Percentiles rank a stretch among this genome's conserved stretches.
Conservation (phyloP, 495 filamentous ascomycete species). For the Xylaria curta region DNA sequence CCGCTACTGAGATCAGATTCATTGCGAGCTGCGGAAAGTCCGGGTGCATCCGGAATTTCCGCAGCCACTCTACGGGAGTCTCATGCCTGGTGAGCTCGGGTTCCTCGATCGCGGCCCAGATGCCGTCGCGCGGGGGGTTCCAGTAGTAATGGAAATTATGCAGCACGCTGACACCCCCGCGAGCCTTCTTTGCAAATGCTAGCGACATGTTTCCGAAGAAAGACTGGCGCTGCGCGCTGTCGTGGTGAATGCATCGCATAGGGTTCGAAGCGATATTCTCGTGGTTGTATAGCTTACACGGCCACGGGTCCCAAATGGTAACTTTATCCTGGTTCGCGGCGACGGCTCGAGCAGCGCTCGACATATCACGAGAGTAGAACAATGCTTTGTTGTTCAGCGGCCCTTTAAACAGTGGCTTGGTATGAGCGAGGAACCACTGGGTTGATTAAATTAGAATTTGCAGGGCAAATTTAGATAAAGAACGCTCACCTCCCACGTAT, state of each 20-base stretch:
- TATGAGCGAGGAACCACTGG: background rate
- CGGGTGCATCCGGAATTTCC: background rate
- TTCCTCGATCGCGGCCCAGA: constrained; percentile 14
- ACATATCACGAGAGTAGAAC: constrained; percentile 19
- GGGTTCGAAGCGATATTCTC: background rate
- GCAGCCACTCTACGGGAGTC: constrained; percentile 4
- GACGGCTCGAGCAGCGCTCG: constrained; percentile 11
- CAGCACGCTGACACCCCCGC: constrained; percentile 8
- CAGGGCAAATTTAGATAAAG: background rate
- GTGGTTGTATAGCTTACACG: constrained; percentile 3
- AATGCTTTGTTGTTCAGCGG: background rate
- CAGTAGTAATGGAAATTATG: constrained; percentile 9
- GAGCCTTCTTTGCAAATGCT: constrained; percentile 13
- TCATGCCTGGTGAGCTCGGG: constrained; percentile 8
- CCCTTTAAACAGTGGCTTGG: background rate
- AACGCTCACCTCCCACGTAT: background rate
- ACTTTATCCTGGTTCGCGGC: background rate
- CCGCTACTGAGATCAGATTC: background rate
- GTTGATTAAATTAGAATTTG: background rate
- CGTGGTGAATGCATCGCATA: constrained; percentile 19
- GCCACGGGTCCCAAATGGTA: constrained; percentile 15
- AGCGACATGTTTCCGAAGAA: constrained; percentile 22
- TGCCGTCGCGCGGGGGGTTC: constrained; percentile 8
- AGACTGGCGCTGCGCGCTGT: constrained; percentile 2
- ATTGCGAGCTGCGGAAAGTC: background rate